These are phyloP conservation scores for Citrus trifoliata DNA, from an alignment of 345 rosid genomes.

Conservation along the genomic window DNA sequence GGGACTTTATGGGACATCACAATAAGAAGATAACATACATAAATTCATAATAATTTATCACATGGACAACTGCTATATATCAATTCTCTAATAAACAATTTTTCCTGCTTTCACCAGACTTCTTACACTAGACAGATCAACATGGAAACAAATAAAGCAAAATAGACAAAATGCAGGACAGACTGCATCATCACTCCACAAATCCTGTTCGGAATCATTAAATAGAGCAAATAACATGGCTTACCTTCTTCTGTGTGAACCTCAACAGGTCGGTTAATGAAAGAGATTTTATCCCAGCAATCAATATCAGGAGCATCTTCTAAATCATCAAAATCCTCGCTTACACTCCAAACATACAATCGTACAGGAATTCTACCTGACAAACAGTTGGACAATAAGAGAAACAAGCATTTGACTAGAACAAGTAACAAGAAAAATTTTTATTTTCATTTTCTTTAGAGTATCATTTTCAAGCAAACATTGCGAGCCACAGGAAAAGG, in stretches of 20 bases:
- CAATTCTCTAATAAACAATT: background rate
- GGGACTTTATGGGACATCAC: background rate
- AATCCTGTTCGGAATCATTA: background rate
- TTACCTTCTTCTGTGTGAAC: conserved; percentile 70
- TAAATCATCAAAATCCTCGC: conserved; percentile 58
- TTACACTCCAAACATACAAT: conserved; percentile 56
- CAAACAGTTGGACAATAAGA: conserved; percentile 6
- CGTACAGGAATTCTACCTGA: conserved; percentile 85
- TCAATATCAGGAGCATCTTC: conserved; percentile 62
- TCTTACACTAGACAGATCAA: background rate
- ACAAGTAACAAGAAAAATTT: background rate
- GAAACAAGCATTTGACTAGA: background rate
- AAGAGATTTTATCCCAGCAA: conserved; percentile 81
- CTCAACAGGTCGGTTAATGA: conserved; percentile 73
- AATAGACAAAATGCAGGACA: background rate
- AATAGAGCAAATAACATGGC: conserved; percentile 1
- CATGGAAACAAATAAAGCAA: background rate
- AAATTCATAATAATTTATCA: background rate
- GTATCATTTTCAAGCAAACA: conserved; percentile 28
- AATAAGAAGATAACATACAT: background rate
- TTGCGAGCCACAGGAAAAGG: no score
- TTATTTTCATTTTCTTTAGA: no score
- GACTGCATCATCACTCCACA: background rate
- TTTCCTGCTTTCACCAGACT: background rate
- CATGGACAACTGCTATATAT: background rate